These are phyloP conservation scores for Vanrija sp. DNA, from an alignment of 1,284 basidiomycete species.

Conservation along the genomic window DNA sequence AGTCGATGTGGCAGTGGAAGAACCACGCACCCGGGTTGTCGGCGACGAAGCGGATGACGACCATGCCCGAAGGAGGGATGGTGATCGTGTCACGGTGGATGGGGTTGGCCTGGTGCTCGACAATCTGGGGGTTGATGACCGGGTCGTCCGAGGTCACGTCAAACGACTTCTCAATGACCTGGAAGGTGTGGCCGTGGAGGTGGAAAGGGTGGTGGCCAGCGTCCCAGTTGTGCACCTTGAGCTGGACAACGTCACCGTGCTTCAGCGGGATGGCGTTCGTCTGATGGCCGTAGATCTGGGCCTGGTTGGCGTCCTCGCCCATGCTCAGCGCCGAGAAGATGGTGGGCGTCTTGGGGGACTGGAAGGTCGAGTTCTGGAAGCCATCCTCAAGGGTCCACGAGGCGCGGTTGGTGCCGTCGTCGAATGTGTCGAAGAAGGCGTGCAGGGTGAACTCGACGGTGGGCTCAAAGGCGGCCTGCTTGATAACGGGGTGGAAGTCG, in stretches of 20 bases:
- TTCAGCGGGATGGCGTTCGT: slow-evolving; percentile 68
- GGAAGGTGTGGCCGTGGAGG: slow-evolving; percentile 63
- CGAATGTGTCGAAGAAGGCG: slow-evolving; percentile 52
- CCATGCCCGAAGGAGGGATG: slow-evolving; percentile 50
- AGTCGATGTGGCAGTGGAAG: slow-evolving; percentile 51
- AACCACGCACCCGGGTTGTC: slow-evolving; percentile 57
- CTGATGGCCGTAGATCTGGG: slow-evolving; percentile 67
- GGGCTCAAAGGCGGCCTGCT: slow-evolving; percentile 37
- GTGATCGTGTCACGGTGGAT: slow-evolving; percentile 67
- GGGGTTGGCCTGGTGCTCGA: slow-evolving; percentile 74
- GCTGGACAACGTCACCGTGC: slow-evolving; percentile 70
- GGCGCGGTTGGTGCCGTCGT: slow-evolving; percentile 50
- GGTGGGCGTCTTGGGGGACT: slow-evolving; percentile 60
- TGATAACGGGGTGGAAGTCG: slow-evolving; percentile 45
- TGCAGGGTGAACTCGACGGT: slow-evolving; percentile 47
- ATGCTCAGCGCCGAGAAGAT: slow-evolving; percentile 72
- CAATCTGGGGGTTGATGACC: slow-evolving; percentile 70
- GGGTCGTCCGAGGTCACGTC: slow-evolving; percentile 76
- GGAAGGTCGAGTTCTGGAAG: slow-evolving; percentile 44
- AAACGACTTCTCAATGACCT: slow-evolving; percentile 66
- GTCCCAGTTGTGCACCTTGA: slow-evolving; percentile 75
- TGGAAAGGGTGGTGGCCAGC: slow-evolving; percentile 53
- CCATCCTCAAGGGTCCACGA: slow-evolving; percentile 45
- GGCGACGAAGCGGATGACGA: slow-evolving; percentile 50
- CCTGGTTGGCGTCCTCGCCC: slow-evolving; percentile 64